Evolutionary conservation across 495 filamentous ascomycete genomes (phyloP).

Genomic region (Penicillium cinerascens): DNA sequence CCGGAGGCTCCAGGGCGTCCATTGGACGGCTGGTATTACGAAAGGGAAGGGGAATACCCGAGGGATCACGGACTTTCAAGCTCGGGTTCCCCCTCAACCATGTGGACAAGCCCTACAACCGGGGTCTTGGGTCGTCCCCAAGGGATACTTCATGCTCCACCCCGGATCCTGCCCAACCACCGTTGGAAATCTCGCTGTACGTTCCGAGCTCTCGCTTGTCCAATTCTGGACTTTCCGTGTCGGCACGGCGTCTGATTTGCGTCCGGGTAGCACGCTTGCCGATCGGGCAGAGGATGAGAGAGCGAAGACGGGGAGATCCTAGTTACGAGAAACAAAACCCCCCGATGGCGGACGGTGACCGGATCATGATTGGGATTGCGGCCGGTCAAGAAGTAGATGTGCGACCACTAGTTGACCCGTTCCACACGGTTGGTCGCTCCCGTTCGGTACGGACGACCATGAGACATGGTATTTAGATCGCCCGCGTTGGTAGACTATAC

Average conservation of each 20-base stretch:
- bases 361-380: background rate
- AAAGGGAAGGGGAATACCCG: conserved; percentile 13
- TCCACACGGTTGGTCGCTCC: too few relatives aligned
- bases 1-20: conserved; percentile 4
- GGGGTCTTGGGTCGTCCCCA: background rate
- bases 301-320: background rate
- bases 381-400: background rate
- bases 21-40: conserved; percentile 3
- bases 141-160: background rate
- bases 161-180: background rate
- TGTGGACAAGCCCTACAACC: background rate
- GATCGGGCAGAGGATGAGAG: conserved; percentile 16
- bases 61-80: conserved; percentile 11
- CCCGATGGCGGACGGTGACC: background rate
- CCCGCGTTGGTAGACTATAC: background rate
- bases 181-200: conserved; percentile 8
- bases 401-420: too few relatives aligned
- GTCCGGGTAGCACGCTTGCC: conserved; percentile 13
- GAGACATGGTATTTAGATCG: background rate
- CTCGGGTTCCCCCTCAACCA: background rate
- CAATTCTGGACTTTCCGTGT: conserved; percentile 25
- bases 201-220: conserved; percentile 19
- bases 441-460: too few relatives aligned
- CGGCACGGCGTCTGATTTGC: background rate
- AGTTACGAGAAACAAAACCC: background rate